Percentiles rank a stretch among this genome's conserved stretches.
Evolutionary conservation across 2,329 filamentous ascomycete genomes (phyloP).

Genomic region (Aspergillus neotritici): DNA sequence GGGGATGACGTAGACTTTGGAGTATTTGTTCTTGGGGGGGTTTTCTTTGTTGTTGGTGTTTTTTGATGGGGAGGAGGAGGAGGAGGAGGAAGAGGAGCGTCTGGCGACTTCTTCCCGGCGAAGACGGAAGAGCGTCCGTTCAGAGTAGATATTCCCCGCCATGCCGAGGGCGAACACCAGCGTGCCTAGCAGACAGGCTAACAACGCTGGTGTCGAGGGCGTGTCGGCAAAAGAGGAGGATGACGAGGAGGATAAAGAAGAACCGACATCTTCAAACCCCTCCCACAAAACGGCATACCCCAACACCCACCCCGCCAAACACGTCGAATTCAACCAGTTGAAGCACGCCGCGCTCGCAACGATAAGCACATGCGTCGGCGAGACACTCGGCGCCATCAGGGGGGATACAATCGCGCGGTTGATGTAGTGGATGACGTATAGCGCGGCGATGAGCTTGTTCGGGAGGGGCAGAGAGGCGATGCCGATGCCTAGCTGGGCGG

Average conservation of each 20-base stretch:
- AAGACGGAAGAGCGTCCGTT: constrained; percentile 84
- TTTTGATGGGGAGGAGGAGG: constrained; percentile 18
- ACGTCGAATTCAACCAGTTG: constrained; percentile 74
- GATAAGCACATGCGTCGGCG: constrained; percentile 71
- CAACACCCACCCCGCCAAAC: constrained; percentile 72
- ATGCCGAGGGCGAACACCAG: constrained; percentile 72
- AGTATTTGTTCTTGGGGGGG: constrained; percentile 48
- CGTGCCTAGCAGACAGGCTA: constrained; percentile 50
- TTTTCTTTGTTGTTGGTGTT: constrained; percentile 23
- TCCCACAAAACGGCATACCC: constrained; percentile 60
- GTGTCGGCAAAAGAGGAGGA: not conserved
- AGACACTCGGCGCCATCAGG: constrained; percentile 83
- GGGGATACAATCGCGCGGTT: constrained; percentile 85
- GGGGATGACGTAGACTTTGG: constrained; percentile 83
- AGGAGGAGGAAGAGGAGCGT: constrained; percentile 32
- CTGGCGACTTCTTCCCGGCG: constrained; percentile 58
- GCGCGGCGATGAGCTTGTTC: constrained; percentile 32
- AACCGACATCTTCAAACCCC: constrained; percentile 14
- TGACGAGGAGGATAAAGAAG: constrained; percentile 3
- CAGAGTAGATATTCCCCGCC: constrained; percentile 76
- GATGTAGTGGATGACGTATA: constrained; percentile 73
- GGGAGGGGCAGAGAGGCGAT: constrained; percentile 26
- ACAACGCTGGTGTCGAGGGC: too few species aligned
- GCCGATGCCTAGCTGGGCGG: constrained; percentile 37
- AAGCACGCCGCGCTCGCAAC: constrained; percentile 62